Evolutionary conservation across 1,139 yeast species (phyloP).

Genomic region (Taiozyma sp.): DNA sequence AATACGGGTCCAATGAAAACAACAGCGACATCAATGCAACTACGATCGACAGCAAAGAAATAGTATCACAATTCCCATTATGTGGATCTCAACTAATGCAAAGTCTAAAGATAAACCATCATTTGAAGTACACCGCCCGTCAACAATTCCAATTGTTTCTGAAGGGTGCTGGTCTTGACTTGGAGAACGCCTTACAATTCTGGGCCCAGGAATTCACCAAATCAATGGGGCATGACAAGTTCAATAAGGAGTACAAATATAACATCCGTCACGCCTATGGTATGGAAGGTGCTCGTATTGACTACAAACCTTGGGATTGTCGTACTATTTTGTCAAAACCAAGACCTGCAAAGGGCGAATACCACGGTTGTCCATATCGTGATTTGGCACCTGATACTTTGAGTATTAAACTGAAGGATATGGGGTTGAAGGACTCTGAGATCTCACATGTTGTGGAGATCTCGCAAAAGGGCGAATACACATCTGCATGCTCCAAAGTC

Average conservation of each 20-base stretch:
- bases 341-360: constrained; percentile 65
- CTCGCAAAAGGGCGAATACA: constrained; percentile 62
- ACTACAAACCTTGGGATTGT: constrained; percentile 86
- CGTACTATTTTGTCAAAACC: constrained; percentile 70
- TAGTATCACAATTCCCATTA: constrained; percentile 70
- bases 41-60: constrained; percentile 51
- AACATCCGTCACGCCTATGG: constrained; percentile 89
- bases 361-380: constrained; percentile 92
- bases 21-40: constrained; percentile 56
- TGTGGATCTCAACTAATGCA: constrained; percentile 73
- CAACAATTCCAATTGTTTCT: constrained; percentile 81
- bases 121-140: constrained; percentile 79
- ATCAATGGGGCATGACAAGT: constrained; percentile 65
- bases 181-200: constrained; percentile 84
- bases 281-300: constrained; percentile 82
- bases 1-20: constrained; percentile 29
- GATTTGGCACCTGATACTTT: constrained; percentile 64
- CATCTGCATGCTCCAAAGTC: constrained; percentile 86
- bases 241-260: constrained; percentile 84
- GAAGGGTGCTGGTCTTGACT: constrained; percentile 82
- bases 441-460: constrained; percentile 62
- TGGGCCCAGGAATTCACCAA: constrained; percentile 77
- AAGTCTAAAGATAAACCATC: constrained; percentile 56
- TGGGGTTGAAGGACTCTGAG: constrained; percentile 70
- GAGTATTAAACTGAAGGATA: constrained; percentile 45